A percentile compares a stretch with the other conserved stretches of the same genome.
Evolutionary conservation across 75 land plant genomes (phyloP).

Genomic region (Cupressus sempervirens): DNA sequence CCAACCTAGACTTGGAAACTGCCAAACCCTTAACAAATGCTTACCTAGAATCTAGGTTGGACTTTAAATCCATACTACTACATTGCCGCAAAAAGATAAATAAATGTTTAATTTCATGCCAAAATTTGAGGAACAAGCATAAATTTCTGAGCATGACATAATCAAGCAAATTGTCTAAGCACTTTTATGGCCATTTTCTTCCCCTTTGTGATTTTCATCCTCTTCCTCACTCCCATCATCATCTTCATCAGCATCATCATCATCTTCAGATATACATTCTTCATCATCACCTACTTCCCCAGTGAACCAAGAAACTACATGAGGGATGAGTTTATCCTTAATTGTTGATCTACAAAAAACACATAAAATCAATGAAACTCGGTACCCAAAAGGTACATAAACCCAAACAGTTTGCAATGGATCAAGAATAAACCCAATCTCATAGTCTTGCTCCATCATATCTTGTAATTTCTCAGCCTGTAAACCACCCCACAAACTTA

Average conservation of each 20-base stretch:
- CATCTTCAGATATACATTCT: slow-evolving; percentile 34
- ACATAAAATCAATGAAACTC: not conserved
- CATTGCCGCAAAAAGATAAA: not conserved
- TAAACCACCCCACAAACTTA: not conserved
- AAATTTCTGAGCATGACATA: not conserved
- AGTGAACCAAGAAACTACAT: slow-evolving; percentile 89
- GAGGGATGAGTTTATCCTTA: slow-evolving; percentile 78
- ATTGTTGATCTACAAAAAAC: slow-evolving; percentile 61
- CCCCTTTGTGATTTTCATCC: not conserved
- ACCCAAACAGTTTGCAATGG: not conserved
- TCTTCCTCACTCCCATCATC: not conserved
- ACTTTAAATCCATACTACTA: not conserved
- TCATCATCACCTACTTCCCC: slow-evolving; percentile 77
- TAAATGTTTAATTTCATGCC: not conserved
- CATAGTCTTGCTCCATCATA: slow-evolving; percentile 98
- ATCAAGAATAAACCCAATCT: slow-evolving; percentile 62
- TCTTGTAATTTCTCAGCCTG: slow-evolving; percentile 97
- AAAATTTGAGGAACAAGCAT: not conserved
- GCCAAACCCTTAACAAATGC: not conserved
- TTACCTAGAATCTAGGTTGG: not conserved
- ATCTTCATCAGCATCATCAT: slow-evolving; percentile 50
- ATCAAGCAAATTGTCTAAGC: not conserved
- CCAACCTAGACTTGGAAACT: not conserved
- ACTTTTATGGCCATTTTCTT: not conserved
- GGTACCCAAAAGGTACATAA: not conserved